Conservation (phyloP, 2,329 filamentous ascomycete genomes). For the Pyrenochaeta sp. region DNA sequence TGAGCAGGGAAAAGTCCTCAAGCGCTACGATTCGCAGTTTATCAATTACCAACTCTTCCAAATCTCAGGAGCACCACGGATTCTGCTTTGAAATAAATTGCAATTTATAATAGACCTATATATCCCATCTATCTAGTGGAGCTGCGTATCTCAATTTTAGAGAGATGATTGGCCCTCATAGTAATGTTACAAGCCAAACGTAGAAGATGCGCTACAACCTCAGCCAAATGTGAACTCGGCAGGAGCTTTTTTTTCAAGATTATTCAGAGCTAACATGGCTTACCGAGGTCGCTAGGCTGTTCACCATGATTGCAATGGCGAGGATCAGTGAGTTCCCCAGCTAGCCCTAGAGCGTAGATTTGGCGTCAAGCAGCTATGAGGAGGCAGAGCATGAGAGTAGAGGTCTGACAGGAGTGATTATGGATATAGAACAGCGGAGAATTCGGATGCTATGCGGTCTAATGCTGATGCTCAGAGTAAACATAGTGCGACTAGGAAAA, state of each 20-base stretch:
- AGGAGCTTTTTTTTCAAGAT: constrained; percentile 2
- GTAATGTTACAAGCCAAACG: neutral
- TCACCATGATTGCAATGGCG: constrained; percentile 2
- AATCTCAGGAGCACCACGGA: constrained; percentile 55
- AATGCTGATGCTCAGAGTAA: no score
- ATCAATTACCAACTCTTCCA: constrained; percentile 46
- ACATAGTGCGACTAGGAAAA: no score
- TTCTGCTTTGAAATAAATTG: no score
- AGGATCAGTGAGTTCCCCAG: constrained; percentile 6
- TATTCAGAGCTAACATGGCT: constrained; percentile 1
- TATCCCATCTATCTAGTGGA: no score
- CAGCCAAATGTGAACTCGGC: no score
- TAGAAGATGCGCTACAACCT: no score
- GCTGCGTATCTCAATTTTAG: no score
- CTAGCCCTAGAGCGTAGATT: constrained; percentile 1
- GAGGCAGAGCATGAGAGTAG: neutral
- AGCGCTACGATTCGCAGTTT: constrained; percentile 6
- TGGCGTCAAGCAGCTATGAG: neutral
- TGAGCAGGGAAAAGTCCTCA: constrained; percentile 11
- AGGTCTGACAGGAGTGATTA: no score
- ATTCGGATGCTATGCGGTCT: no score
- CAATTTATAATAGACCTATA: no score
- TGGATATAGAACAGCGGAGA: no score
- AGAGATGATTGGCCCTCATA: neutral
- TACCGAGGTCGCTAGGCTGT: constrained; percentile 4